Percentiles rank a stretch among this genome's conserved stretches.
phyloP scores from a whole-genome alignment of 1,284 basidiomycete genomes.

The Apiotrichum domesticum region DNA sequence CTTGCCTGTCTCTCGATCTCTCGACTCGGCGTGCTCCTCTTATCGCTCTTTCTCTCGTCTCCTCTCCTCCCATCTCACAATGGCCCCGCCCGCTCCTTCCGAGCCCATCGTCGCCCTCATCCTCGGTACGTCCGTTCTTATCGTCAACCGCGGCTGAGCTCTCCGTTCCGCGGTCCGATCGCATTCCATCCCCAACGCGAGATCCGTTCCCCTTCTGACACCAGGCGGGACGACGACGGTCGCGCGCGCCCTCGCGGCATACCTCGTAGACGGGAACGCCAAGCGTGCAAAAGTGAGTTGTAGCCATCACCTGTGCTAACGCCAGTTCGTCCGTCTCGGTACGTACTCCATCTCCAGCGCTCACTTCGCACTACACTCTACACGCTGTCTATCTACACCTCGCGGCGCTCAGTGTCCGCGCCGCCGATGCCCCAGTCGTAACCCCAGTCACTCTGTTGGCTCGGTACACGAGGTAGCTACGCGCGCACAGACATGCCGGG shows the following conservation, averaged over 20 bases:
- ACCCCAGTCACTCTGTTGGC: no score
- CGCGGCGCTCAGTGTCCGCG: not conserved
- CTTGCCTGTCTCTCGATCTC: no score
- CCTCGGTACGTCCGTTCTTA: constrained; percentile 57
- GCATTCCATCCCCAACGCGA: constrained; percentile 6
- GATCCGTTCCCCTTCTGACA: not conserved
- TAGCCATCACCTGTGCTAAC: constrained; percentile 17
- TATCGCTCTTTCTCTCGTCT: no score
- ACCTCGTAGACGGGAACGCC: constrained; percentile 21
- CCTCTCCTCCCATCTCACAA: not conserved
- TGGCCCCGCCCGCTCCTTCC: not conserved
- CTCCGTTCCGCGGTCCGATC: not conserved
- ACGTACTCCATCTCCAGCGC: constrained; percentile 7
- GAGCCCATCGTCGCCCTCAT: constrained; percentile 55
- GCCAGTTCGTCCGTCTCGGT: constrained; percentile 64
- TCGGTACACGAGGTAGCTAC: no score
- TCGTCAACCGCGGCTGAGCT: not conserved
- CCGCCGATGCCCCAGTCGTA: not conserved
- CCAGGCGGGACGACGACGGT: constrained; percentile 38
- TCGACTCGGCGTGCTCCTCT: no score
- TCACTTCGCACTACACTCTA: not conserved
- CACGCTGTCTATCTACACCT: no score
- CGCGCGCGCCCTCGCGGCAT: constrained; percentile 25
- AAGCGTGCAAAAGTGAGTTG: not conserved
- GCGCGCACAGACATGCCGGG: no score